Percentiles rank a stretch among this genome's conserved stretches.
phyloP scores from a whole-genome alignment of 2,329 filamentous ascomycete genomes.

The Huntiella abstrusa region DNA sequence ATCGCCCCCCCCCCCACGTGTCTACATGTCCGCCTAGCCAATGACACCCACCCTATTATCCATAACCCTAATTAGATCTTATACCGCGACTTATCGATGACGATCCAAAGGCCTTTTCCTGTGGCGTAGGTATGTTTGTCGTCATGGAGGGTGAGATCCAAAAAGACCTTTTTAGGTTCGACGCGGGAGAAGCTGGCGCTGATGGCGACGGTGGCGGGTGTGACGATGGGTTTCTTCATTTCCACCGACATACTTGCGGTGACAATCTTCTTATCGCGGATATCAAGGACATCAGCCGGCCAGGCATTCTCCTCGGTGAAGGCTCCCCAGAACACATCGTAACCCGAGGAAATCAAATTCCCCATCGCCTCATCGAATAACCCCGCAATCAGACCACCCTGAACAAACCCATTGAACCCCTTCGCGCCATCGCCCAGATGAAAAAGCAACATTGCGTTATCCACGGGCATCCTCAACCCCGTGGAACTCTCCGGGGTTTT shows the following conservation, averaged over 20 bases:
- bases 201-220: slow-evolving; percentile 12
- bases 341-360: slow-evolving; percentile 14
- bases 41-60: too few species aligned
- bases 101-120: slow-evolving; percentile 7
- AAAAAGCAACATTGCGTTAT: slow-evolving; percentile 13
- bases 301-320: neutral
- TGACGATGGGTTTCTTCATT: slow-evolving; percentile 12
- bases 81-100: neutral
- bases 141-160: slow-evolving; percentile 12
- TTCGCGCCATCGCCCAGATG: slow-evolving; percentile 14
- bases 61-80: slow-evolving; percentile 1
- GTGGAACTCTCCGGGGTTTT: slow-evolving; percentile 1
- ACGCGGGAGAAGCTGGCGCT: slow-evolving; percentile 11
- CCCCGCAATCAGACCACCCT: slow-evolving; percentile 15
- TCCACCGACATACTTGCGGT: slow-evolving; percentile 13
- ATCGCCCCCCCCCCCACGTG: too few species aligned
- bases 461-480: slow-evolving; percentile 10
- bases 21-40: too few species aligned
- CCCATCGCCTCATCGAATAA: slow-evolving; percentile 18
- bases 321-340: neutral
- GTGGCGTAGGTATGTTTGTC: slow-evolving; percentile 2
- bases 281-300: slow-evolving; percentile 5
- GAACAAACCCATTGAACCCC: slow-evolving; percentile 15
- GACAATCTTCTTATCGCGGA: slow-evolving; percentile 5
- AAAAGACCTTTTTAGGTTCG: slow-evolving; percentile 12